Percentiles rank a stretch among this genome's conserved stretches.
phyloP scores from a whole-genome alignment of 2,329 filamentous ascomycete genomes.

The Fusarium subglutinans region DNA sequence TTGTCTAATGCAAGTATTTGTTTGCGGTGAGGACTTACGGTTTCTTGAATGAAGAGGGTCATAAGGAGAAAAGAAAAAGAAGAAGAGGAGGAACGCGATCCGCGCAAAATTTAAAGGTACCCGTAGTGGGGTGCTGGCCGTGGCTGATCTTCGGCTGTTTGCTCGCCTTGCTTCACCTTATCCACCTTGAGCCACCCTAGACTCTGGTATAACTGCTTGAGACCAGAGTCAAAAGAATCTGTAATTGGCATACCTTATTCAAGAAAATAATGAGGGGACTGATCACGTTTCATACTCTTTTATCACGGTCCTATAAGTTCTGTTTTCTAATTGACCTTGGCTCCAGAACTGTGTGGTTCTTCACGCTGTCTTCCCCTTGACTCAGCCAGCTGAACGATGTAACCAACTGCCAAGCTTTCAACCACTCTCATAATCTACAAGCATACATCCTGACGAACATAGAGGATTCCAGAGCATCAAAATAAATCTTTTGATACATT shows the following conservation, averaged over 20 bases:
- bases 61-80: constrained; percentile 67
- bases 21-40: constrained; percentile 69
- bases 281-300: fast-evolving
- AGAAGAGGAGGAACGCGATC: constrained; percentile 43
- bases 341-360: fast-evolving
- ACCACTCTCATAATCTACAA: fast-evolving
- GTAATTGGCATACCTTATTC: too few relatives aligned
- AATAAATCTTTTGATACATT: fast-evolving
- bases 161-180: background rate
- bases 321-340: background rate
- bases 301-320: fast-evolving
- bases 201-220: background rate
- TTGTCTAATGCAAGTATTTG: fast-evolving
- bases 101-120: constrained; percentile 49
- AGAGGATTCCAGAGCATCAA: fast-evolving
- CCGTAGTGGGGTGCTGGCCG: constrained; percentile 35
- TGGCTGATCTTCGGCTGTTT: constrained; percentile 43
- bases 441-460: fast-evolving
- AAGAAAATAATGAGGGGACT: fast-evolving
- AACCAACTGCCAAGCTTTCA: fast-evolving
- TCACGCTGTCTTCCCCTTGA: fast-evolving
- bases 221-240: background rate
- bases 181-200: background rate
- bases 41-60: constrained; percentile 99
- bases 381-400: fast-evolving